phyloP scores from a whole-genome alignment of 768 basidiomycete genomes.

The Mycena vulgaris region DNA sequence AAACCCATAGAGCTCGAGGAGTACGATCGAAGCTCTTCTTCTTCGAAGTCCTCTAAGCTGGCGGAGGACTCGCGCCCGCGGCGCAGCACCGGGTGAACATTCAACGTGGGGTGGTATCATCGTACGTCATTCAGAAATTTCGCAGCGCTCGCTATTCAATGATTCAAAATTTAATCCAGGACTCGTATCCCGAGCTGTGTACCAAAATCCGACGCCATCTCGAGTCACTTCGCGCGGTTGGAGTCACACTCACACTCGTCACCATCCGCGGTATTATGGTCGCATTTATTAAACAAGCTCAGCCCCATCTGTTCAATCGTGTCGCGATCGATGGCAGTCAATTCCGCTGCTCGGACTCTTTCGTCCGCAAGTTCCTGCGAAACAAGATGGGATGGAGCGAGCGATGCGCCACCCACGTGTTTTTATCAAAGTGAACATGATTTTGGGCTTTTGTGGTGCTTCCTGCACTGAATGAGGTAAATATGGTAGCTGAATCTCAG shows the following conservation, averaged over 20 bases:
- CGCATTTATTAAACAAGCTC: conserved; percentile 40
- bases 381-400: conserved; percentile 42
- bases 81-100: conserved; percentile 7
- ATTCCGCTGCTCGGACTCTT: too few relatives aligned
- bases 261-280: conserved; percentile 50
- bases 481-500: too few relatives aligned
- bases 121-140: background rate
- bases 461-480: too few relatives aligned
- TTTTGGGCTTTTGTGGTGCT: too few relatives aligned
- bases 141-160: too few relatives aligned
- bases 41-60: conserved; percentile 9
- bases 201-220: conserved; percentile 35
- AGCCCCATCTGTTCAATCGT: conserved; percentile 47
- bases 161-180: background rate
- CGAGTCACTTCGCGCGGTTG: conserved; percentile 37
- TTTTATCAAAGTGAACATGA: too few relatives aligned
- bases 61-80: conserved; percentile 33
- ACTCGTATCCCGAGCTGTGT: conserved; percentile 1
- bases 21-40: background rate
- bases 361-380: conserved; percentile 30
- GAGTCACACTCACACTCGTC: conserved; percentile 42
- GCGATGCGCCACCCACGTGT: too few relatives aligned
- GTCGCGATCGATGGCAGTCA: conserved; percentile 42
- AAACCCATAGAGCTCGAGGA: conserved; percentile 3
- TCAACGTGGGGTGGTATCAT: conserved; percentile 8